Base-by-base conservation (phyloP, 2,329 filamentous ascomycete genomes). In the Exophiala sp. region DNA sequence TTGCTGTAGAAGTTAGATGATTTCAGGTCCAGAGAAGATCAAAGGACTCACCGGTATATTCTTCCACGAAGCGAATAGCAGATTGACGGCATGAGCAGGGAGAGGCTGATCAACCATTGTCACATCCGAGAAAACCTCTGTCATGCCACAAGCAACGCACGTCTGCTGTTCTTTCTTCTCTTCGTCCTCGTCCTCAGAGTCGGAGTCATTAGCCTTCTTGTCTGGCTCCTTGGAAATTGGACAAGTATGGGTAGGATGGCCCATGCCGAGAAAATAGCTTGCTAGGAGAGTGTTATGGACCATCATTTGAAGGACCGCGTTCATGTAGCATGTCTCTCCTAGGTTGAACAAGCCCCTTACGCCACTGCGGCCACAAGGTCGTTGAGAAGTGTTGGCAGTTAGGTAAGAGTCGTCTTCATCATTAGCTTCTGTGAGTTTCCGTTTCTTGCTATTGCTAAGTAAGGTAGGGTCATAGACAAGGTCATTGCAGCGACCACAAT, bases 271-370 rank as follows among this genome's bases (percentile, higher is more conserved):
- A 69, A 96, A 97, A 71, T 89, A 97, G 63, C 92, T 91, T 55
- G 89, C 85, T 29, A 99, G 81, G 41, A 96, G 80, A 0, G 92
- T 92, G 67, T 97, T 96, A 74, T 96, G 92, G 50, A 97, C 82
- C 63, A 99, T 85, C 52, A 88, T 91, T 70, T 97, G 94, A 12
- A 99, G 78, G 44, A 97, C 91, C 29, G 96, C 92, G 64, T 94
- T 95, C 80, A 97, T 92, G 72, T 96, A 99, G 75, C 92, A 99
- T 9, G 94, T 97, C 54, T 95, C 91, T n/a, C 92, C 94, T 69
- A 96, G 92, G 67, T 97, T 99, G 72, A 95, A 96, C 57, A 99
- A 87, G 32, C 92, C 92, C 34, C 94, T 85, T 36, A 96, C 82
- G 8, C 94, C 92, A 62, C 87, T 91, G 14, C 90, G 91, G 52